Conservation (phyloP, 345 rosid species). For the Acer campestre region DNA sequence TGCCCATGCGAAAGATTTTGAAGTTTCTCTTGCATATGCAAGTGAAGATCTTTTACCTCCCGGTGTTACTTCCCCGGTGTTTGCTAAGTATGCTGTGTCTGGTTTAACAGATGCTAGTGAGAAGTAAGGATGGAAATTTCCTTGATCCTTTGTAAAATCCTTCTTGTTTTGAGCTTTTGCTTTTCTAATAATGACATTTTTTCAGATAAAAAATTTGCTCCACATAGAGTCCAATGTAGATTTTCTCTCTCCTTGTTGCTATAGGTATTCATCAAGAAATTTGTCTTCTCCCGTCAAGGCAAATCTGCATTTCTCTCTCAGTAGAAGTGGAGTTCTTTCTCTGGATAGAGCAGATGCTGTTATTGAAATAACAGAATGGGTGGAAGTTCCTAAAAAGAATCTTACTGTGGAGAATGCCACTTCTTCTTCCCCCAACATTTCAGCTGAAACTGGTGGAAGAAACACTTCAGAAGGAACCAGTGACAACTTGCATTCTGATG, state of each 20-base stretch:
- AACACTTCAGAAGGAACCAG: constrained; percentile 53
- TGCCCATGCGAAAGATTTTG: constrained; percentile 83
- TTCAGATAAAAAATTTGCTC: not conserved
- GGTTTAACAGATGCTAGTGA: constrained; percentile 78
- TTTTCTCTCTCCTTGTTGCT: constrained; percentile 14
- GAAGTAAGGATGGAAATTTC: constrained; percentile 57
- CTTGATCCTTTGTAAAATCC: not conserved
- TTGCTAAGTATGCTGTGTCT: constrained; percentile 84
- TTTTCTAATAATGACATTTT: constrained; percentile 9
- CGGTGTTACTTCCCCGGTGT: constrained; percentile 60
- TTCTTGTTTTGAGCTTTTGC: constrained; percentile 9
- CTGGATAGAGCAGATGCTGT: constrained; percentile 95
- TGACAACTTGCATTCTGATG: constrained; percentile 51
- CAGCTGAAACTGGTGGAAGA: constrained; percentile 52
- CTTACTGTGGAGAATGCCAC: constrained; percentile 64
- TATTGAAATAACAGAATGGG: constrained; percentile 95
- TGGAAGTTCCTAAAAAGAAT: constrained; percentile 87
- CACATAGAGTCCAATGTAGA: constrained; percentile 8
- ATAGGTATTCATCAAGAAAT: constrained; percentile 87
- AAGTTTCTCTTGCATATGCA: constrained; percentile 83
- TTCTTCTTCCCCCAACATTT: constrained; percentile 51
- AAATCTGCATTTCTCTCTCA: constrained; percentile 89
- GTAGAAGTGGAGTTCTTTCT: constrained; percentile 87
- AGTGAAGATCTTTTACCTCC: constrained; percentile 78
- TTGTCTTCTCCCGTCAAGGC: constrained; percentile 93